Evolutionary conservation across 2,329 filamentous ascomycete genomes (phyloP).

Genomic region (Botrytis porri): DNA sequence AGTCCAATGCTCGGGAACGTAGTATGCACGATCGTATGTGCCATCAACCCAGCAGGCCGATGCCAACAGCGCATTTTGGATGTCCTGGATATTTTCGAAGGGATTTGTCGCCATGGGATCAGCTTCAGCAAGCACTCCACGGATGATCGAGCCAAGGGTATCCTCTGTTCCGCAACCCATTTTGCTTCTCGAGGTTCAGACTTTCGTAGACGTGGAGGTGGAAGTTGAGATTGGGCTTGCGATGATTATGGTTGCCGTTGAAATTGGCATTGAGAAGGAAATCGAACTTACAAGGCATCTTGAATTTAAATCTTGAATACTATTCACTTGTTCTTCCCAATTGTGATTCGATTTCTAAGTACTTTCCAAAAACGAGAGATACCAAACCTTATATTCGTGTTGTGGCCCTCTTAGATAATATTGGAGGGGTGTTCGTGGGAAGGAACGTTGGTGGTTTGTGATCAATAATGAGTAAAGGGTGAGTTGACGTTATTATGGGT

Average conservation of each 20-base stretch:
- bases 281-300: constrained; percentile 18
- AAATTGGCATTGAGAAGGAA: neutral
- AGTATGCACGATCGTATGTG: neutral
- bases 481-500: neutral
- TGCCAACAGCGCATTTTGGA: neutral
- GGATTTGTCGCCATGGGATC: neutral
- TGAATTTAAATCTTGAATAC: neutral
- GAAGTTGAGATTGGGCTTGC: neutral
- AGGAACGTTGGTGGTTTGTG: constrained; percentile 2
- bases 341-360: neutral
- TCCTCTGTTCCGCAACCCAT: neutral
- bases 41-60: neutral
- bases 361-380: constrained; percentile 8
- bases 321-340: constrained; percentile 3
- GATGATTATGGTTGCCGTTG: neutral
- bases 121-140: no score
- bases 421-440: constrained; percentile 9
- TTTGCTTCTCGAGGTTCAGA: neutral
- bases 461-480: neutral
- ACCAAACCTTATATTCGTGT: neutral
- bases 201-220: neutral
- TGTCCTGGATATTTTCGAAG: neutral
- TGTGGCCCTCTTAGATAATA: neutral
- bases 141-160: neutral
- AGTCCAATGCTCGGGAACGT: neutral